These are phyloP conservation scores for Trypanosoma mega DNA, from an alignment of 208 protist genomes.

Conservation along the genomic window DNA sequence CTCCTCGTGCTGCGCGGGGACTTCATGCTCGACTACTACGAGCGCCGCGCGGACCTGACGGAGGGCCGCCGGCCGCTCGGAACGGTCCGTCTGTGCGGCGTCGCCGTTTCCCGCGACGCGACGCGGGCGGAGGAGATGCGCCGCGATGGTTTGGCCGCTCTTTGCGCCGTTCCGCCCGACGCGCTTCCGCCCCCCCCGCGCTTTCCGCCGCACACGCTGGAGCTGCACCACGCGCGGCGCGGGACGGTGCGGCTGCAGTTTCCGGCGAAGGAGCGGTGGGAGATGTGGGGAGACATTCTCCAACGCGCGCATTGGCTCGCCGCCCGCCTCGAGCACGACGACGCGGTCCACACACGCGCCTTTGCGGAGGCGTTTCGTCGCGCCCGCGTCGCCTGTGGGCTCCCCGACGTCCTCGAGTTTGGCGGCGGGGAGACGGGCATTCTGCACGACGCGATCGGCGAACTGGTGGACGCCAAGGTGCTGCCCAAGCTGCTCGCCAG, in stretches of 20 bases:
- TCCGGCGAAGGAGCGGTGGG: constrained; percentile 12
- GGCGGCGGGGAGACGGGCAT: constrained; percentile 9
- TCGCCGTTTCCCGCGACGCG: constrained; percentile 10
- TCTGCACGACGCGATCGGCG: constrained; percentile 17
- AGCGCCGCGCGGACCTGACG: constrained; percentile 2
- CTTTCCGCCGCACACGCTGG: constrained; percentile 14
- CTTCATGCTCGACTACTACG: constrained; percentile 22
- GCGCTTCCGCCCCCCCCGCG: neutral
- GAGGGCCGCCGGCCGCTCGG: constrained; percentile 2
- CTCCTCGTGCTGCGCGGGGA: constrained; percentile 20
- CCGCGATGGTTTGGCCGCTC: neutral
- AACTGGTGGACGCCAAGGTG: constrained; percentile 17
- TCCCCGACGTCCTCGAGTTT: constrained; percentile 13
- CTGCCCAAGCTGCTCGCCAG: constrained; percentile 11
- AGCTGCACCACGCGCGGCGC: constrained; percentile 15
- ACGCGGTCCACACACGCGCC: constrained; percentile 12
- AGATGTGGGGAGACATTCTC: constrained; percentile 15
- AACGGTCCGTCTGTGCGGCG: constrained; percentile 10
- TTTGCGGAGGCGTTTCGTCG: constrained; percentile 23
- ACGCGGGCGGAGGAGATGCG: constrained; percentile 8
- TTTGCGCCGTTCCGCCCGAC: neutral
- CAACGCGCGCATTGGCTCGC: constrained; percentile 13
- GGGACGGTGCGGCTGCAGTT: constrained; percentile 10
- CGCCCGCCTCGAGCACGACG: neutral
- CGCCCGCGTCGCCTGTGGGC: constrained; percentile 16